These are phyloP conservation scores for Zoysia pacifica DNA, from an alignment of 176 grass and related monocot species.

Conservation along the genomic window DNA sequence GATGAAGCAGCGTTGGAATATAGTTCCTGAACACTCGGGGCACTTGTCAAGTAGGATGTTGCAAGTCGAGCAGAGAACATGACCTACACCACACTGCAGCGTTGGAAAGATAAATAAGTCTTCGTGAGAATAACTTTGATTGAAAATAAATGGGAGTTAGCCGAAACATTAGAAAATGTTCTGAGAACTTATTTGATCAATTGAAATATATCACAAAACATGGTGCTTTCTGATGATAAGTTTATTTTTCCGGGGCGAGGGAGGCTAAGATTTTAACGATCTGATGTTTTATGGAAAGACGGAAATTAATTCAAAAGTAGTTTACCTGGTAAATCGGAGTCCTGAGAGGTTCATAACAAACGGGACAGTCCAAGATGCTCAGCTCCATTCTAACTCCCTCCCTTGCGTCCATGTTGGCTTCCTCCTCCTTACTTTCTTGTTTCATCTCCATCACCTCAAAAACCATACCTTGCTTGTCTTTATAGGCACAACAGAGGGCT, in stretches of 20 bases:
- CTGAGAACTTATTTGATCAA: background rate
- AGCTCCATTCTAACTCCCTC: background rate
- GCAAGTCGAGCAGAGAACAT: conserved; percentile 28
- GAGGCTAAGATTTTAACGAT: background rate
- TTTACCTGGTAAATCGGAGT: conserved; percentile 16
- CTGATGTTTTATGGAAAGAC: background rate
- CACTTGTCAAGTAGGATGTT: background rate
- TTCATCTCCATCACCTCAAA: conserved; percentile 21
- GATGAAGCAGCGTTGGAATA: conserved; percentile 20
- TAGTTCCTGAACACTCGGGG: background rate
- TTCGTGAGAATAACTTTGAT: background rate
- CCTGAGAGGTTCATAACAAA: conserved; percentile 9
- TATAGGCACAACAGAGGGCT: background rate
- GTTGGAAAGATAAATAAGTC: background rate
- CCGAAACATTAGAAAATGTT: background rate
- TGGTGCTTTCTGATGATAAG: background rate
- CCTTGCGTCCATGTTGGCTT: background rate
- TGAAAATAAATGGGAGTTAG: background rate
- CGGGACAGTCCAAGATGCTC: conserved; percentile 7
- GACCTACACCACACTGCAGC: conserved; percentile 25
- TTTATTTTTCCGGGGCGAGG: background rate
- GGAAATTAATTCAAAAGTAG: background rate
- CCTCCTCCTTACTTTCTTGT: background rate
- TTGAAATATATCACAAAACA: background rate
- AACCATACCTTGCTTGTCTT: conserved; percentile 7